Evolutionary conservation across 2,329 filamentous ascomycete species (phyloP).

Genomic region (Sporothrix pseudoabietina): DNA sequence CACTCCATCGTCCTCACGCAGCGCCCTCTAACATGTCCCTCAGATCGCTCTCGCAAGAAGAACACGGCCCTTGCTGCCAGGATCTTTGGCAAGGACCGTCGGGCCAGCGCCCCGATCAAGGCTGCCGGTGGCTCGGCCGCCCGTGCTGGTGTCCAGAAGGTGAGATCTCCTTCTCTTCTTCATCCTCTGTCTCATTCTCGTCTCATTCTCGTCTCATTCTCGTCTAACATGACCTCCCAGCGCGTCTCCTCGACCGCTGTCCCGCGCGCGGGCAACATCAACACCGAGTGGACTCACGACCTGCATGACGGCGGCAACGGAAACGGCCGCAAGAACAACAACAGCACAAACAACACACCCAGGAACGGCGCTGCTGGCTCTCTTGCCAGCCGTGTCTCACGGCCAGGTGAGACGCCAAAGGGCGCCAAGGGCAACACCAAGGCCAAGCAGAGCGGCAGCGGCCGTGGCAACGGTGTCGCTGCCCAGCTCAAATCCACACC

Average conservation of each 20-base stretch:
- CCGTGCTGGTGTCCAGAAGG: slow-evolving; percentile 74
- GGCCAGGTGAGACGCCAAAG: slow-evolving; percentile 28
- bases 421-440: slow-evolving; percentile 35
- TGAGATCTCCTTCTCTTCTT: slow-evolving; percentile 40
- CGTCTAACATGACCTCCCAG: slow-evolving; percentile 27
- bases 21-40: not conserved
- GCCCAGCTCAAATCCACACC: slow-evolving; percentile 22
- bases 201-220: not conserved
- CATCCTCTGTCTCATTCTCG: not conserved
- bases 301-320: slow-evolving; percentile 53
- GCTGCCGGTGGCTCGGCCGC: slow-evolving; percentile 62
- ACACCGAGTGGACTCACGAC: slow-evolving; percentile 72
- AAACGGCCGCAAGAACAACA: not conserved
- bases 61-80: slow-evolving; percentile 70
- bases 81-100: slow-evolving; percentile 67
- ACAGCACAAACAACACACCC: not conserved
- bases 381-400: slow-evolving; percentile 52
- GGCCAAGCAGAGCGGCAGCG: not conserved
- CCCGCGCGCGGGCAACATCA: slow-evolving; percentile 53
- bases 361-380: slow-evolving; percentile 43
- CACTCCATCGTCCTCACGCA: no score
- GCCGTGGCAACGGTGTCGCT: slow-evolving; percentile 31
- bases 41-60: slow-evolving; percentile 69
- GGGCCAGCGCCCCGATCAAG: slow-evolving; percentile 53
- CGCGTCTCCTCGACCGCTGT: slow-evolving; percentile 40